These are phyloP conservation scores for Hymenoscyphus salicellus DNA, from an alignment of 2,329 filamentous ascomycete genomes.

Conservation along the genomic window DNA sequence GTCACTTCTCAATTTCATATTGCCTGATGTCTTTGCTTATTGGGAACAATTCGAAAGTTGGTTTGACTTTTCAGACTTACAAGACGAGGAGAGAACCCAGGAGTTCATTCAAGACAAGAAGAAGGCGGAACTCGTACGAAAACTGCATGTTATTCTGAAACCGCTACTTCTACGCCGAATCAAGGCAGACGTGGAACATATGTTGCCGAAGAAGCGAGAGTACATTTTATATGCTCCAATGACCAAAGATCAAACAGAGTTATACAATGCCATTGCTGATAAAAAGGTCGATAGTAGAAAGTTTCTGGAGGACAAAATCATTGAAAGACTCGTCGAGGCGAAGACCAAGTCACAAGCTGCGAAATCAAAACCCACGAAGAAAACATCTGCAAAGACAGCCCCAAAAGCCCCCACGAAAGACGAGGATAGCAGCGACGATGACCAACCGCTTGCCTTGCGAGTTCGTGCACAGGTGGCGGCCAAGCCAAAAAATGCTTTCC, in stretches of 20 bases:
- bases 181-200: slow-evolving; percentile 87
- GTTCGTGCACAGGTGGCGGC: slow-evolving; percentile 23
- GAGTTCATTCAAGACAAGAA: slow-evolving; percentile 76
- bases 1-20: slow-evolving; percentile 89
- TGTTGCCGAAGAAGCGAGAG: slow-evolving; percentile 93
- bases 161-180: slow-evolving; percentile 83
- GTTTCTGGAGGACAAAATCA: slow-evolving; percentile 78
- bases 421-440: slow-evolving; percentile 32
- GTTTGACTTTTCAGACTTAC: slow-evolving; percentile 94
- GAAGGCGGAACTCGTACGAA: slow-evolving; percentile 75
- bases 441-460: slow-evolving; percentile 29
- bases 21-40: slow-evolving; percentile 90
- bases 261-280: slow-evolving; percentile 69
- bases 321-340: slow-evolving; percentile 57
- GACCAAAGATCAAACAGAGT: slow-evolving; percentile 82
- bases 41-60: slow-evolving; percentile 90
- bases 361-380: slow-evolving; percentile 18
- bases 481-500: slow-evolving; percentile 43
- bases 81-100: slow-evolving; percentile 76
- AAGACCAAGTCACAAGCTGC: slow-evolving; percentile 43
- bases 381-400: background rate
- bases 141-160: slow-evolving; percentile 89
- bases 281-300: slow-evolving; percentile 61
- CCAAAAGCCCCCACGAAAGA: slow-evolving; percentile 11
- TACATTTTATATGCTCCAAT: slow-evolving; percentile 94